Evolutionary conservation across 148 eudicot genomes (phyloP).

Genomic region (Diospyros lotus): DNA sequence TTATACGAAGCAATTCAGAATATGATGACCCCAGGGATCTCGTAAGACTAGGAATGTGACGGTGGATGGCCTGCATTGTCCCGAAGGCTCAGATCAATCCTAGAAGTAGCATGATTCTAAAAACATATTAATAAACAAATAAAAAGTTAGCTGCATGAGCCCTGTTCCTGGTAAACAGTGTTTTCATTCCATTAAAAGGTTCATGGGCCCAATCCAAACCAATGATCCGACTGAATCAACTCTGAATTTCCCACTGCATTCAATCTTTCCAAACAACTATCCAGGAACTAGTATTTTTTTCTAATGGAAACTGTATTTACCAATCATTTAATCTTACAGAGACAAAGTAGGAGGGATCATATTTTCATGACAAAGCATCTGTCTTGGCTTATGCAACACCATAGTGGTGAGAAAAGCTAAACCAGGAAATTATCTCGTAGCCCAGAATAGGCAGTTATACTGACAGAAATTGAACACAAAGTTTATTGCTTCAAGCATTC

Average conservation of each 20-base stretch:
- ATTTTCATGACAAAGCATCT: too few species aligned
- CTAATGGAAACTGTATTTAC: slow-evolving; percentile 1
- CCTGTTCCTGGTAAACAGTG: not conserved
- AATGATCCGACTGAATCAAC: not conserved
- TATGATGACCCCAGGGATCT: slow-evolving; percentile 75
- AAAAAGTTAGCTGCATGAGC: not conserved
- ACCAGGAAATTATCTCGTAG: not conserved
- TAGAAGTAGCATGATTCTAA: not conserved
- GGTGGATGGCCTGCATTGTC: slow-evolving; percentile 78
- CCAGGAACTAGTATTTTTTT: not conserved
- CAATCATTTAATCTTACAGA: not conserved
- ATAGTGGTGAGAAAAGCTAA: too few species aligned
- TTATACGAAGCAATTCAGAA: slow-evolving; percentile 66
- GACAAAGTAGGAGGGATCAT: not conserved
- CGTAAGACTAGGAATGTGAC: slow-evolving; percentile 70
- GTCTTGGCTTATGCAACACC: too few species aligned
- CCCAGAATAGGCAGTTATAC: not conserved
- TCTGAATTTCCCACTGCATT: not conserved
- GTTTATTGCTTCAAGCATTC: not conserved
- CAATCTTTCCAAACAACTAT: not conserved
- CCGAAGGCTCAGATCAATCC: not conserved
- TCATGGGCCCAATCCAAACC: not conserved
- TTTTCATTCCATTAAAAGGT: not conserved
- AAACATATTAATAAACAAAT: not conserved
- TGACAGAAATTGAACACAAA: not conserved